Percentiles rank a stretch among this genome's conserved stretches.
Conservation (phyloP, 768 basidiomycete genomes). For the Serendipita sp. region DNA sequence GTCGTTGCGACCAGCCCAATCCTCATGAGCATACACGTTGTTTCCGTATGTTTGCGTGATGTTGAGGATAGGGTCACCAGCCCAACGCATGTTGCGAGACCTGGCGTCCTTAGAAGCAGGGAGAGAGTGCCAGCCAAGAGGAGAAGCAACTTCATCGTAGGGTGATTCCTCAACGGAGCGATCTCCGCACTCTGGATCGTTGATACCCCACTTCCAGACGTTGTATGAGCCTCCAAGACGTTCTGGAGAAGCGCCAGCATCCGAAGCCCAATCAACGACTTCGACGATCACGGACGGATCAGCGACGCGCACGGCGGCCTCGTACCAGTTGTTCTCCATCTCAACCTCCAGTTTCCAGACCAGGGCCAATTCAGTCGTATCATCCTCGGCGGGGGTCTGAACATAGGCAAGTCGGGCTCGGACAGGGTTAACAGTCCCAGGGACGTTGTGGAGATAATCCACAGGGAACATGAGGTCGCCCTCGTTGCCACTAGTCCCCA, state of each 20-base stretch:
- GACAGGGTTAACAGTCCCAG: conserved; percentile 64
- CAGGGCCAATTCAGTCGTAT: conserved; percentile 40
- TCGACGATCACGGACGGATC: conserved; percentile 68
- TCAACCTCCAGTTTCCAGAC: conserved; percentile 91
- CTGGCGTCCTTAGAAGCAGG: conserved; percentile 56
- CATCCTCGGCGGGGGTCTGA: conserved; percentile 53
- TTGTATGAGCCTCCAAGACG: conserved; percentile 36
- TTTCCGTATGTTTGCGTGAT: conserved; percentile 77
- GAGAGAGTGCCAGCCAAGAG: conserved; percentile 81
- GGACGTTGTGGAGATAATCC: conserved; percentile 41
- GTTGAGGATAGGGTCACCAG: conserved; percentile 24
- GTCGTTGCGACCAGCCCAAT: conserved; percentile 57
- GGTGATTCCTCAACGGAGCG: conserved; percentile 44
- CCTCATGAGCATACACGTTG: conserved; percentile 90
- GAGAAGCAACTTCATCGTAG: conserved; percentile 63
- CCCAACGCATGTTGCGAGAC: conserved; percentile 14
- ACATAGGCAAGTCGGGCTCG: conserved; percentile 66
- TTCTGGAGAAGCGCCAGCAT: conserved; percentile 29
- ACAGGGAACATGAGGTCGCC: conserved; percentile 14
- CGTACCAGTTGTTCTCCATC: conserved; percentile 94
- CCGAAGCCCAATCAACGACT: conserved; percentile 90
- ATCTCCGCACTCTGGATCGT: conserved; percentile 64
- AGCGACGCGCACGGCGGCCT: conserved; percentile 60
- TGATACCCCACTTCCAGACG: conserved; percentile 66
- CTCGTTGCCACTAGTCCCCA: conserved; percentile 27